Percentiles rank a stretch among this genome's conserved stretches.
Evolutionary conservation across 1,284 basidiomycete species (phyloP).

Genomic region (Sporisorium scitamineum): DNA sequence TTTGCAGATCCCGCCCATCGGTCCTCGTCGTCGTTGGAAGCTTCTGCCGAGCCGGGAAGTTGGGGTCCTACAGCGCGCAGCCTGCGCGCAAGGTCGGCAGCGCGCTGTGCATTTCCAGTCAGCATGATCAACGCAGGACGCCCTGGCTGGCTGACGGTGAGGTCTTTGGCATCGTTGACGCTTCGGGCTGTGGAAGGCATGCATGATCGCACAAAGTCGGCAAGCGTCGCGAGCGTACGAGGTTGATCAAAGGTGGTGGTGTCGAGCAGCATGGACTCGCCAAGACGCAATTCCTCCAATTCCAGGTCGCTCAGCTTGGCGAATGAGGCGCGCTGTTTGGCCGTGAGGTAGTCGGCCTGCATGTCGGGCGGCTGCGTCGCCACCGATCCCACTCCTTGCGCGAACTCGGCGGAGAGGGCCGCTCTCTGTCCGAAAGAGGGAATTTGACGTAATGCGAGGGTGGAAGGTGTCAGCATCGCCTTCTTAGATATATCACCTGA

Average conservation of each 20-base stretch:
- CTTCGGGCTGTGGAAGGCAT: constrained; percentile 25
- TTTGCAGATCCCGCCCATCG: constrained; percentile 28
- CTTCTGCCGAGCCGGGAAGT: constrained; percentile 17
- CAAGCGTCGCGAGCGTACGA: constrained; percentile 33
- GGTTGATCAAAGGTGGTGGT: constrained; percentile 36
- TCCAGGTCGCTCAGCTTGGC: constrained; percentile 61
- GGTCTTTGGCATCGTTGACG: constrained; percentile 25
- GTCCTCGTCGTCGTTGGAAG: constrained; percentile 15
- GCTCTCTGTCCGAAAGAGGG: constrained; percentile 36
- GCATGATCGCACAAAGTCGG: constrained; percentile 49
- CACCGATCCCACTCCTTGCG: constrained; percentile 42
- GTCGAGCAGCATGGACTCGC: constrained; percentile 50
- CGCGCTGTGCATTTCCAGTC: constrained; percentile 63
- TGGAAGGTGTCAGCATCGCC: neutral
- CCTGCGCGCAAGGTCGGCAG: constrained; percentile 57
- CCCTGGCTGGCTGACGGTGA: constrained; percentile 28
- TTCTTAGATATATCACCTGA: neutral
- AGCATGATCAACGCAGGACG: constrained; percentile 54
- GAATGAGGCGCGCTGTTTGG: constrained; percentile 51
- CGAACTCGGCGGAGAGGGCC: constrained; percentile 43
- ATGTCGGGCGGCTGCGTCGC: constrained; percentile 51
- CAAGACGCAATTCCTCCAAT: constrained; percentile 55
- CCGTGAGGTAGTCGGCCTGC: constrained; percentile 62
- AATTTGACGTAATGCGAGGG: neutral
- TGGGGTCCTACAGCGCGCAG: constrained; percentile 50